Evolutionary conservation across 2,329 filamentous ascomycete species (phyloP).

Genomic region (Fusarium austroafricanum): DNA sequence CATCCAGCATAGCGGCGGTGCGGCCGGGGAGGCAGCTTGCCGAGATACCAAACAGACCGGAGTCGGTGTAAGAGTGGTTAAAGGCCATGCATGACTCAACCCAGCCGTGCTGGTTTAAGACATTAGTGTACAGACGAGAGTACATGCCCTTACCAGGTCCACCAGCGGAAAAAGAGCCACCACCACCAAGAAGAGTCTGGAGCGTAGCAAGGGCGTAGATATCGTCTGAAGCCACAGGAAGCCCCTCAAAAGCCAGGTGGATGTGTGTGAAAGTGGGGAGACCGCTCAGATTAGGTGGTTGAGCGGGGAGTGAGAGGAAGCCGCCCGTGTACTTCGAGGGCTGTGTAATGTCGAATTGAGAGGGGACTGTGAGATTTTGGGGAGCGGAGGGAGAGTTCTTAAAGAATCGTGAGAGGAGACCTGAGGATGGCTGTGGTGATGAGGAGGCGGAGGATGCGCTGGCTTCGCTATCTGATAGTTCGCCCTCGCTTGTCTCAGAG

Average conservation of each 20-base stretch:
- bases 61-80: conserved; percentile 97
- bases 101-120: conserved; percentile 97
- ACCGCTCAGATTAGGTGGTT: conserved; percentile 81
- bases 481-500: conserved; percentile 66
- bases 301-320: conserved; percentile 84
- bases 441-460: conserved; percentile 50
- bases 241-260: conserved; percentile 93
- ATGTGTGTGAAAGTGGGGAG: conserved; percentile 86
- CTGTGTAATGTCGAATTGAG: conserved; percentile 67
- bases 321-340: conserved; percentile 92
- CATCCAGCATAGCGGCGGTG: conserved; percentile 87
- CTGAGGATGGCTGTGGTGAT: conserved; percentile 64
- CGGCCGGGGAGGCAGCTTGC: conserved; percentile 84
- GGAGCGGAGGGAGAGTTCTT: conserved; percentile 81
- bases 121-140: conserved; percentile 95
- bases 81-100: conserved; percentile 96
- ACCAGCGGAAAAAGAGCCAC: conserved; percentile 95
- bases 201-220: conserved; percentile 97
- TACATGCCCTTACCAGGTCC: conserved; percentile 99
- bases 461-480: conserved; percentile 50
- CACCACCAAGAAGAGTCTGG: conserved; percentile 94
- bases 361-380: conserved; percentile 64
- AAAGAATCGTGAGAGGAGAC: conserved; percentile 83
- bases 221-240: conserved; percentile 89
- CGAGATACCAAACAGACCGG: conserved; percentile 93